Percentiles rank a stretch among this genome's conserved stretches.
phyloP scores from a whole-genome alignment of 108 stramenopile genomes.

The Aurantiochytrium sp. region DNA sequence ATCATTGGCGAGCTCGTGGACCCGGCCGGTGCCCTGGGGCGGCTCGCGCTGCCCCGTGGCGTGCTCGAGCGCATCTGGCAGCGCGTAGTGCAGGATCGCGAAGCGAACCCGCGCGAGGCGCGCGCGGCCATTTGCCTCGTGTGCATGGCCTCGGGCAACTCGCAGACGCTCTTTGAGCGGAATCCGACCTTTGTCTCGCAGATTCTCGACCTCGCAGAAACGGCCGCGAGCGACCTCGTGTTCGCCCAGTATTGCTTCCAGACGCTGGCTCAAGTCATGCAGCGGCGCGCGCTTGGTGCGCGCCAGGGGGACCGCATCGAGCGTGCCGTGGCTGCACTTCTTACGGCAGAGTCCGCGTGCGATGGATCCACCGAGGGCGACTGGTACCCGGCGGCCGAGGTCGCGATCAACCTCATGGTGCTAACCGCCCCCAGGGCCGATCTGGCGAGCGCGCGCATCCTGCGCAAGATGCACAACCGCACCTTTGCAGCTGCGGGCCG shows the following conservation, averaged over 20 bases:
- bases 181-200: conserved; percentile 51
- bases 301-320: not conserved
- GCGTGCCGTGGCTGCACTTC: not conserved
- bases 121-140: conserved; percentile 75
- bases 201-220: not conserved
- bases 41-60: not conserved
- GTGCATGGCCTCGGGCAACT: conserved; percentile 80
- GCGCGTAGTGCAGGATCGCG: conserved; percentile 74
- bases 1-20: conserved; percentile 38
- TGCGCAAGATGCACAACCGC: conserved; percentile 1
- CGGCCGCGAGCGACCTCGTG: not conserved
- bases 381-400: conserved; percentile 30
- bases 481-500: not conserved
- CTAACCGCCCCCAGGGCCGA: conserved; percentile 40
- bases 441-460: not conserved
- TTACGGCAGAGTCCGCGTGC: not conserved
- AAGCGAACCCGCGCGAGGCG: conserved; percentile 29
- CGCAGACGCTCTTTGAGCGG: conserved; percentile 72
- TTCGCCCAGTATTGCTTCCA: not conserved
- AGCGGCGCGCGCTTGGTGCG: not conserved
- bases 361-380: not conserved
- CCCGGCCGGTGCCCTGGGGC: conserved; percentile 32
- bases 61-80: conserved; percentile 70
- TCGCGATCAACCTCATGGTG: conserved; percentile 39
- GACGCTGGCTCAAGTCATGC: not conserved